phyloP scores from a whole-genome alignment of 1,139 yeast species.

The Arxiozyma bovina region DNA sequence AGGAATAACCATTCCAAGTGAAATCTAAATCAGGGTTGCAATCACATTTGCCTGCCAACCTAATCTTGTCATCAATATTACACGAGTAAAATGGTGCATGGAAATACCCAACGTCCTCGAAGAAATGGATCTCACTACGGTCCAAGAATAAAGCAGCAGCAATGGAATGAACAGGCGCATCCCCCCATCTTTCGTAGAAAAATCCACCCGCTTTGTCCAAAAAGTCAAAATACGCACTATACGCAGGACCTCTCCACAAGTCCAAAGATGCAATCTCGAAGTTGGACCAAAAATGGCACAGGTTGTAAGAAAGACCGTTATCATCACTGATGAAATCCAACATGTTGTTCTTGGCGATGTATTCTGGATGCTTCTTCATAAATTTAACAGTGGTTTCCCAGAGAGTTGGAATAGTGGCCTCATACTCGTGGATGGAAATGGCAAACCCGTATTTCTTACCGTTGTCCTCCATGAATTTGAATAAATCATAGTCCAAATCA shows the following conservation, averaged over 20 bases:
- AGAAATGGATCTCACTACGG: constrained; percentile 61
- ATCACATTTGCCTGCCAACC: constrained; percentile 50
- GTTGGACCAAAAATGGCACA: constrained; percentile 91
- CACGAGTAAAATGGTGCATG: constrained; percentile 79
- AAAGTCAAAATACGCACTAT: constrained; percentile 57
- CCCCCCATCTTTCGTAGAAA: constrained; percentile 95
- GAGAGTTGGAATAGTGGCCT: constrained; percentile 48
- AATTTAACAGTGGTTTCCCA: constrained; percentile 54
- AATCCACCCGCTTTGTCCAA: constrained; percentile 78
- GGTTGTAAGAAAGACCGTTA: constrained; percentile 58
- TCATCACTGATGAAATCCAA: constrained; percentile 64
- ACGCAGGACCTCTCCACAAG: constrained; percentile 64
- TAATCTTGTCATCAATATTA: constrained; percentile 55
- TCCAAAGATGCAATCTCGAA: constrained; percentile 76
- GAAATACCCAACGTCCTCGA: constrained; percentile 73
- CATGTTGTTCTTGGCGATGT: constrained; percentile 42
- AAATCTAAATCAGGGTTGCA: constrained; percentile 72
- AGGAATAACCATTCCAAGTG: constrained; percentile 80
- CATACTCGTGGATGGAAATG: constrained; percentile 54
- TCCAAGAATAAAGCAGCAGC: constrained; percentile 68
- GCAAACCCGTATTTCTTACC: constrained; percentile 56
- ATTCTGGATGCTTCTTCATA: constrained; percentile 40
- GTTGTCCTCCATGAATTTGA: constrained; percentile 55
- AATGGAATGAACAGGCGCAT: constrained; percentile 84
- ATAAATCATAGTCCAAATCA: constrained; percentile 59